Evolutionary conservation across 192 early-diverging fungal species (phyloP), one percentile per base, ranked within the genome.

Genomic region (Rhizophagus clarus): DNA sequence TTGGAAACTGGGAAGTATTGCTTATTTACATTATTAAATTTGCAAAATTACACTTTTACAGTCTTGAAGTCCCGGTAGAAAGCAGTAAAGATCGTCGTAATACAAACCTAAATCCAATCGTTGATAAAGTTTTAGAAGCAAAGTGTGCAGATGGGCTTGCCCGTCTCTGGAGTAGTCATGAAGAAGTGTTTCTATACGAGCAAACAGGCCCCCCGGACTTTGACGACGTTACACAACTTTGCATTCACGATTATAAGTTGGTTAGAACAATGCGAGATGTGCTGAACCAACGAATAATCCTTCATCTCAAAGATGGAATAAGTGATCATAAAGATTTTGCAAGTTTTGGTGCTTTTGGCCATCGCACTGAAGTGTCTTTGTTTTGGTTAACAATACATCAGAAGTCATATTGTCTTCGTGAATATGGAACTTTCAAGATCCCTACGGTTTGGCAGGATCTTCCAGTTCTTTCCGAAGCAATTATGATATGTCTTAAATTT

Each of bases 401-500:
- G 75, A 77, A 77, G 10, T 74, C 72, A 15, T 74, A 74, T 74
- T 77, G 76, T 77, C 76, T 77, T 47, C 76, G 61, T 0, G 76
- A 77, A 77, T 77, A 77, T 26, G 76, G 76, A 67, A 77, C 76
- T 67, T 77, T 77, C 42, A 77, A 77, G 42, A 77, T 77, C 63
- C 76, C 76, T 0, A 2, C 76, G 67, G 7, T 10, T 77, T 77
- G 61, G 76, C 76, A 77, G 26, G 76, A 77, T 20, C 22, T 77
- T 32, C 76, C 62, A 11, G 62, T 77, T 49, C 15, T 77, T 45
- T 77, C 62, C 37, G 76, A 77, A 66, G 7, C 37, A 37, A 37
- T 37, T 37, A 37, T 37, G 8, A 7, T 6, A 37, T 37, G 37
- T 37, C 37, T 37, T 7, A 37, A 77, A 77, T n/a, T 66, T 12